Percentiles rank a stretch among this genome's conserved stretches.
Conservation (phyloP, 1,284 basidiomycete species). For the Boletus sp. region DNA sequence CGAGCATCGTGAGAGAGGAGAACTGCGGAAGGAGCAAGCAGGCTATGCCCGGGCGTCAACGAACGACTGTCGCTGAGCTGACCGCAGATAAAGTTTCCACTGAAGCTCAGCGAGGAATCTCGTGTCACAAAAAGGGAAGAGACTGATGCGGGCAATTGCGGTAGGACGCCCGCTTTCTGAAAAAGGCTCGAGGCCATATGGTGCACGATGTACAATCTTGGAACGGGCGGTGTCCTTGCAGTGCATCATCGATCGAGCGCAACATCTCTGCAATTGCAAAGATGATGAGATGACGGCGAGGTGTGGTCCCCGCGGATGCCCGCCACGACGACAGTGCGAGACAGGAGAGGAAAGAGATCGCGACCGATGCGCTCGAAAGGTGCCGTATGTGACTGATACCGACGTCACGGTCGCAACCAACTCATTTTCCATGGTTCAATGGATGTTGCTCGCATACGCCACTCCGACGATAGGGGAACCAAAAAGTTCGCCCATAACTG, state of each 20-base stretch:
- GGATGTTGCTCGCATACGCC: neutral
- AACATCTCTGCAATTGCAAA: slow-evolving; percentile 12
- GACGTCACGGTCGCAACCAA: neutral
- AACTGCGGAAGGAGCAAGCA: slow-evolving; percentile 4
- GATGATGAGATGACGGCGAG: slow-evolving; percentile 19
- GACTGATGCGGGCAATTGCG: slow-evolving; percentile 2
- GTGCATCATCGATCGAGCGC: slow-evolving; percentile 5
- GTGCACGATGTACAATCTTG: slow-evolving; percentile 7
- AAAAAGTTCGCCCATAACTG: slow-evolving; percentile 6
- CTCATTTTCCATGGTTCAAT: neutral
- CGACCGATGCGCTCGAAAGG: neutral
- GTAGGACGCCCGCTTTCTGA: neutral
- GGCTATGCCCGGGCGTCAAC: slow-evolving; percentile 15
- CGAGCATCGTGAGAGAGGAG: slow-evolving; percentile 7
- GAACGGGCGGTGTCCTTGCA: slow-evolving; percentile 22
- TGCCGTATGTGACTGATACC: neutral
- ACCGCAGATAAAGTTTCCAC: slow-evolving; percentile 18
- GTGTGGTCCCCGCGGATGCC: slow-evolving; percentile 14
- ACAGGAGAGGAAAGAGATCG: neutral
- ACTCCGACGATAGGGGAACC: neutral
- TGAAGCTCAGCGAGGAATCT: slow-evolving; percentile 1
- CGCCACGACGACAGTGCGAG: neutral
- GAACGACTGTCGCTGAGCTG: slow-evolving; percentile 25
- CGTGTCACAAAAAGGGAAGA: slow-evolving; percentile 1
- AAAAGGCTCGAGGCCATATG: neutral